Evolutionary conservation across 2,329 filamentous ascomycete species (phyloP), one percentile per base, ranked within the genome.

Genomic region (Microdochium bolleyi): DNA sequence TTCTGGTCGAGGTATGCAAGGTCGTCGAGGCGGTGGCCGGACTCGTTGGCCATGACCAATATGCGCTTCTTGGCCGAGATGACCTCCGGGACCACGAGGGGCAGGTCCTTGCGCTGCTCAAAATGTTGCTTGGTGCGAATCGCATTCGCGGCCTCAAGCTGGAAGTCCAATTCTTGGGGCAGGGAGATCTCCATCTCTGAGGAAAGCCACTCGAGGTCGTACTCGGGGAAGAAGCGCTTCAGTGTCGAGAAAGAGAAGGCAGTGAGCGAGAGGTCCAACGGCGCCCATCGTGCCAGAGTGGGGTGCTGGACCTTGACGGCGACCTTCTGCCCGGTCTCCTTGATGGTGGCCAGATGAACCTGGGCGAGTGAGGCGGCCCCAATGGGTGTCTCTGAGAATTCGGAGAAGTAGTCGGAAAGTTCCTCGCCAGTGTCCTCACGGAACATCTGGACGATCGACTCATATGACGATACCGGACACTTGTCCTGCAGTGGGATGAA

Each of bases 271-370:
- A 97, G 78, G 67, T 99, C 94, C 11, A 99, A 76, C 24, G 85
- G 88, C 16, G 90, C 87, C 89, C 91, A 99, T 69, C 95, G 87
- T 56, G 91, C 88, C 52, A 99, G 73, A 3, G 83, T 80, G 1
- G 94, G 94, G 70, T 99, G 94, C 67, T 99, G 94, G 11, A 99
- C 87, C 70, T 99, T 99, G 62, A 99, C 94, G 0, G 94, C 94
- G 10, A 99, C 94, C 62, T 84, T 86, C 67, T 91, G 87, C 5
- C 89, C 89, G 0, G 83, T 89, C 56, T 87, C 89, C 61, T 86
- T 89, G 51, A 96, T 74, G 1, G 83, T 89, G 5, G 92, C 94
- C 48, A 92, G 75, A 67, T 99, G 94, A 1, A 99, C 94, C 67
- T 99, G 94, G 0, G 94, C 94, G 41, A 99, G 78, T 24, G 91